Evolutionary conservation across 352 stramenopile genomes (phyloP).

Genomic region (Pythium pyrilobum): DNA sequence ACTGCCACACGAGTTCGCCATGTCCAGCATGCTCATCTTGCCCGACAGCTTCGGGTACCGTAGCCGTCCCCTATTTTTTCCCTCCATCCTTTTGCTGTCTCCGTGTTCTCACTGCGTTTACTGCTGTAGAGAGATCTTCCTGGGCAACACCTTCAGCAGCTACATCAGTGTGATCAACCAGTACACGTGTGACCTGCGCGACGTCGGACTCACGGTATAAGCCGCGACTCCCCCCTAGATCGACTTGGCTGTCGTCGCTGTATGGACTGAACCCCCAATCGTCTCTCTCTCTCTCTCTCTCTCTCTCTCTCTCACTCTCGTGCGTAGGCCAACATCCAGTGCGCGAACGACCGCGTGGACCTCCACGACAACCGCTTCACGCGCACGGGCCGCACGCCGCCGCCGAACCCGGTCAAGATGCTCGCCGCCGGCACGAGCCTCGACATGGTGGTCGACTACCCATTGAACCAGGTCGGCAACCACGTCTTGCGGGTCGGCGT

Average conservation of each 20-base stretch:
- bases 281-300: neutral
- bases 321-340: constrained; percentile 81
- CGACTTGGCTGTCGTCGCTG: no score
- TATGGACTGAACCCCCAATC: no score
- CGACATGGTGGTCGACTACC: constrained; percentile 91
- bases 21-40: constrained; percentile 87
- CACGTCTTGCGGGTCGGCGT: constrained; percentile 82
- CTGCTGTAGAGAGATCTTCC: constrained; percentile 83
- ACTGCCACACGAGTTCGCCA: constrained; percentile 72
- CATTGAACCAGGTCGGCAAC: constrained; percentile 85
- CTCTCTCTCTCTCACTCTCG: neutral
- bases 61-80: neutral
- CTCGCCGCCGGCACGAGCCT: constrained; percentile 68
- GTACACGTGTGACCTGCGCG: constrained; percentile 69
- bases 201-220: constrained; percentile 62
- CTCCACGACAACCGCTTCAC: constrained; percentile 75
- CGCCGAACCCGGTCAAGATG: constrained; percentile 69
- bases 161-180: constrained; percentile 92
- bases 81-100: neutral
- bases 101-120: neutral
- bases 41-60: constrained; percentile 87
- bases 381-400: constrained; percentile 55
- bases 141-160: constrained; percentile 91
- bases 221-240: no score
- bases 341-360: constrained; percentile 71